Base-by-base conservation (phyloP, 208 protist genomes). In the Acanthamoeba castellanii region DNA sequence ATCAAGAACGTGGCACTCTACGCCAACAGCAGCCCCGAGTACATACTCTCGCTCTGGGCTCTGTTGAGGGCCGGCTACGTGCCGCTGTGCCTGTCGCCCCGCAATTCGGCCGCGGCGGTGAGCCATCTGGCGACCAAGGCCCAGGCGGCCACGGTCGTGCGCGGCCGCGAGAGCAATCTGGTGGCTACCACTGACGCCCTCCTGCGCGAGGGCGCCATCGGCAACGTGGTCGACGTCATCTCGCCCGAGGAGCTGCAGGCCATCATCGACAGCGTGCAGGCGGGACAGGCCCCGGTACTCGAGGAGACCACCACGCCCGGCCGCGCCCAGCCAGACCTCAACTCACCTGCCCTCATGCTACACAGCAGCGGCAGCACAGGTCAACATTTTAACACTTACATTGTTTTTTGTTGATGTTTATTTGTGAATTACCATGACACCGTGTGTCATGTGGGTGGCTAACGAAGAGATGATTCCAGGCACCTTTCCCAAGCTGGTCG, bases 11-110 rank as follows among this genome's bases (percentile, higher is more conserved):
- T 72, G 11, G n/a, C 30, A 2, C 66, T 72, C n/a, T 72, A 72
- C 66, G 74, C 74, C 74, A 84, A 84, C 74, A 84, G 74, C 74
- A 84, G 74, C 27, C n/a, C 74, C 74, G 74, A 84, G 74, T 84
- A 84, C 42, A 0, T 84, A 5, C 74, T 84, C 74, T 32, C 74
- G n/a, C 34, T 84, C 7, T 84, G 74, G 74, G 74, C 74, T 0
- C 42, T 84, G 37, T 30, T 84, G 74, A 84, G 22, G 42, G 30
- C 74, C 18, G 74, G 74, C 18, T 84, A 52, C 74, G 74, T 84
- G 18, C 74, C 74, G 37, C 18, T 52, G 74, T 27, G 20, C 22
- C n/a, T 84, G 14, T 84, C 74, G 74, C 74, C 74, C 11, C 34
- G 74, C 37, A 84, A 84, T 37, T 84, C 74, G 74, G 25, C 13